A percentile compares a stretch with the other conserved stretches of the same genome.
Evolutionary conservation across 768 basidiomycete genomes (phyloP).

Genomic region (Mycena galericulata): DNA sequence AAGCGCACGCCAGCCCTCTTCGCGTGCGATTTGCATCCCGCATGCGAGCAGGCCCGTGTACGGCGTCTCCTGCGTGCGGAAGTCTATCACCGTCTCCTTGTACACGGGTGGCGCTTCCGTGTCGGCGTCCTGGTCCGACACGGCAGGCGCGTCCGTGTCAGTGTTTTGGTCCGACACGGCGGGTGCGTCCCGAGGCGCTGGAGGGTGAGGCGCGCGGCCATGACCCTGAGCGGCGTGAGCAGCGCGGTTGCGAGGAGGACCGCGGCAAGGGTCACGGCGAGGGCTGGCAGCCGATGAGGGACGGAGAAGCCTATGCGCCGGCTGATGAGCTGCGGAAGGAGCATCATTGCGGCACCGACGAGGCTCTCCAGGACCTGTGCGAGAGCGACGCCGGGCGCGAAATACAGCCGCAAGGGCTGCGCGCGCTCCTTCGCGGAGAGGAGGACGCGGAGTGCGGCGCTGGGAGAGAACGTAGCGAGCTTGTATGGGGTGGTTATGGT

Average conservation of each 20-base stretch:
- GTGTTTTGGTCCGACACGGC: too few species aligned
- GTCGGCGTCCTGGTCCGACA: too few species aligned
- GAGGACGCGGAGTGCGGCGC: conserved; percentile 14
- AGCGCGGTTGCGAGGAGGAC: not conserved
- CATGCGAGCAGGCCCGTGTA: conserved; percentile 20
- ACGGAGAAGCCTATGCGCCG: not conserved
- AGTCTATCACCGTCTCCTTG: not conserved
- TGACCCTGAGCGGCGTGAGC: not conserved
- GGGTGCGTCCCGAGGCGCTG: not conserved
- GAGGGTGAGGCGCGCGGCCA: not conserved
- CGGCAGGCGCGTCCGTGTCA: too few species aligned
- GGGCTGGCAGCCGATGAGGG: not conserved
- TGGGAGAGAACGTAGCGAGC: conserved; percentile 18
- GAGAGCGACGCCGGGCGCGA: conserved; percentile 26
- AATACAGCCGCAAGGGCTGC: conserved; percentile 27
- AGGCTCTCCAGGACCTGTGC: not conserved
- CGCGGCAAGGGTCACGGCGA: too few species aligned
- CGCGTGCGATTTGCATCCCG: conserved; percentile 10
- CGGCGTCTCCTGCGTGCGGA: conserved; percentile 24
- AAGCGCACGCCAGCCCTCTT: conserved; percentile 26
- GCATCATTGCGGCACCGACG: not conserved
- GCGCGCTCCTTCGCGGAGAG: conserved; percentile 28
- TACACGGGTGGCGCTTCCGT: too few species aligned
- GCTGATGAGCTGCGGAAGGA: not conserved
- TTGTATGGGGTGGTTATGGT: conserved; percentile 28